Evolutionary conservation across 371 early-diverging fungal genomes (phyloP).

Genomic region (Mucor ambiguus): DNA sequence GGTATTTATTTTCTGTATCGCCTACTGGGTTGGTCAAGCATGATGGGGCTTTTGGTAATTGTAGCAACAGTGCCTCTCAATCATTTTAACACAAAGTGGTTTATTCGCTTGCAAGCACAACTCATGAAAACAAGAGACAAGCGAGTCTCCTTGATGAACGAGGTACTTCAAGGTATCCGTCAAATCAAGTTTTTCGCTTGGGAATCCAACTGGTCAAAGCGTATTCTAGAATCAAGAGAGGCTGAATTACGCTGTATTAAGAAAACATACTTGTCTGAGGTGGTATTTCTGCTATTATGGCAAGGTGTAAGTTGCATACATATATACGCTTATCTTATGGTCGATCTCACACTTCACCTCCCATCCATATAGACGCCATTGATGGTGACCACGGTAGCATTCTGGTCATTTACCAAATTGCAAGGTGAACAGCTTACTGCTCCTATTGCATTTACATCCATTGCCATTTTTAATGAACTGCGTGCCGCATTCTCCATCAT

Average conservation of each 20-base stretch:
- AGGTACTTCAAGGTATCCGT: slow-evolving; percentile 67
- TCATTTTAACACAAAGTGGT: slow-evolving; percentile 55
- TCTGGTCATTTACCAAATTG: slow-evolving; percentile 61
- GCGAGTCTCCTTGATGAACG: slow-evolving; percentile 57
- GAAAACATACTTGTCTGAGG: slow-evolving; percentile 28
- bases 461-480: slow-evolving; percentile 59
- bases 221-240: slow-evolving; percentile 48
- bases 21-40: slow-evolving; percentile 66
- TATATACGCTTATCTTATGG: neutral
- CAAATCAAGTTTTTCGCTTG: slow-evolving; percentile 76
- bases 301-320: slow-evolving; percentile 28
- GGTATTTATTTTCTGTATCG: slow-evolving; percentile 67
- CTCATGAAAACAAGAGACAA: slow-evolving; percentile 59
- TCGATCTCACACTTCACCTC: neutral
- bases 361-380: slow-evolving; percentile 48
- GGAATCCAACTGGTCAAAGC: slow-evolving; percentile 47
- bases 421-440: slow-evolving; percentile 62
- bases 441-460: slow-evolving; percentile 64
- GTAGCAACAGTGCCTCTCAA: slow-evolving; percentile 55
- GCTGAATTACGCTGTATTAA: slow-evolving; percentile 54
- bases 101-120: slow-evolving; percentile 50
- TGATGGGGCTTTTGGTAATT: slow-evolving; percentile 68
- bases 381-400: slow-evolving; percentile 56
- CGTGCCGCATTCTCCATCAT: slow-evolving; percentile 59
- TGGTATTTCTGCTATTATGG: slow-evolving; percentile 38